A percentile compares a stretch with the other conserved stretches of the same genome.
Evolutionary conservation across 1,139 yeast species (phyloP).

Genomic region (Candida tropicalis): DNA sequence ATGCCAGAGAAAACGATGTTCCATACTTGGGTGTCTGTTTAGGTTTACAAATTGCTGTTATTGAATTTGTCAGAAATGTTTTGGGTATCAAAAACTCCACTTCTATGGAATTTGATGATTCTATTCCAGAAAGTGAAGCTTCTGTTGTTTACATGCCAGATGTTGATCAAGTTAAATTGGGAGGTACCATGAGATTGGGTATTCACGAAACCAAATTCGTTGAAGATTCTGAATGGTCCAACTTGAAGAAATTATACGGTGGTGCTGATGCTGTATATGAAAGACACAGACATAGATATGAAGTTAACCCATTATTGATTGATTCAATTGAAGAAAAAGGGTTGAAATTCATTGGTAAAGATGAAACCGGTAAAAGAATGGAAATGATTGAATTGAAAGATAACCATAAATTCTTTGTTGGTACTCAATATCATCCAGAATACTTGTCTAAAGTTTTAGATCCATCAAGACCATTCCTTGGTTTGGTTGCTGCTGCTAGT

Average conservation of each 20-base stretch:
- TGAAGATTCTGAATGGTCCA: conserved; percentile 66
- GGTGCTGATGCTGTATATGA: conserved; percentile 70
- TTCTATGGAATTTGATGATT: conserved; percentile 82
- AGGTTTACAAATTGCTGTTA: conserved; percentile 96
- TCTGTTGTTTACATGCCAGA: conserved; percentile 98
- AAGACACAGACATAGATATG: conserved; percentile 99
- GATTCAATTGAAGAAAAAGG: conserved; percentile 73
- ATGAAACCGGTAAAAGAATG: conserved; percentile 89
- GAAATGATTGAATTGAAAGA: conserved; percentile 80
- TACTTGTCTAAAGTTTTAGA: conserved; percentile 93
- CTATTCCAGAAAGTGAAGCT: conserved; percentile 62
- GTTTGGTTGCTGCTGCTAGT: conserved; percentile 90
- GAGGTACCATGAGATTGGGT: conserved; percentile 99
- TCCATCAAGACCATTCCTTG: conserved; percentile 95
- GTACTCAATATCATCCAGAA: conserved; percentile 98
- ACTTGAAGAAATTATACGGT: conserved; percentile 80
- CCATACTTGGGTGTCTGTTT: conserved; percentile 97
- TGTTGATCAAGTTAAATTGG: conserved; percentile 91
- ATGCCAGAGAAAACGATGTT: conserved; percentile 93
- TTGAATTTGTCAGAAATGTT: conserved; percentile 86
- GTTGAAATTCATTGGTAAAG: conserved; percentile 88
- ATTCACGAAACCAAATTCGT: conserved; percentile 86
- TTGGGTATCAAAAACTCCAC: conserved; percentile 71
- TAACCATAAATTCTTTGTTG: conserved; percentile 84
- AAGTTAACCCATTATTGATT: conserved; percentile 86